Evolutionary conservation across 768 basidiomycete genomes (phyloP).

Genomic region (Auricularia heimuer): DNA sequence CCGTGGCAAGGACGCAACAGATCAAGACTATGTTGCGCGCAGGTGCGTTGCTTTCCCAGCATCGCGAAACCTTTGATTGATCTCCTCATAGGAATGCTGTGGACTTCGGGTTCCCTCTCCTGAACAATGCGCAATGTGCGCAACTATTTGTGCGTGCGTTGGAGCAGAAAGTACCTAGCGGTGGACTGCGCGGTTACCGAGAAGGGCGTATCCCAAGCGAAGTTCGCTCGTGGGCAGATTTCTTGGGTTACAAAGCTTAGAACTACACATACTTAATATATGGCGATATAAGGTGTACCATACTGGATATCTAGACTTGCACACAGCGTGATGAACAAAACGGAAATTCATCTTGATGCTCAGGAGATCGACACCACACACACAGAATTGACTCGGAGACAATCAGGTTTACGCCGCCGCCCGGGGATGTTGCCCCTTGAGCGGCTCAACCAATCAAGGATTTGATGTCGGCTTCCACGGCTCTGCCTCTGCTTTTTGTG

Average conservation of each 20-base stretch:
- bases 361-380: neutral
- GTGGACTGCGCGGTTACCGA: constrained; percentile 65
- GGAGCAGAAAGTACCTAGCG: constrained; percentile 71
- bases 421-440: neutral
- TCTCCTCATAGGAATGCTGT: constrained; percentile 64
- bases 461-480: neutral
- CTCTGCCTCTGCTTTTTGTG: neutral
- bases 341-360: neutral
- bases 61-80: neutral
- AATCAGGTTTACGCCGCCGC: neutral
- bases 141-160: constrained; percentile 86
- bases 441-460: neutral
- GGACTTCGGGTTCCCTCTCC: constrained; percentile 85
- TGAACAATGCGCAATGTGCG: constrained; percentile 86
- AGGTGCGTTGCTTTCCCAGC: constrained; percentile 36
- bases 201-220: constrained; percentile 88
- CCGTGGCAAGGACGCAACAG: constrained; percentile 64
- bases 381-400: neutral
- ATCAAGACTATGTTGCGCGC: constrained; percentile 95
- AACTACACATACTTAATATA: neutral
- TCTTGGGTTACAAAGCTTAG: constrained; percentile 63
- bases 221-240: constrained; percentile 87
- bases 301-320: neutral
- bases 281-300: neutral
- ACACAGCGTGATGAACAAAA: neutral